phyloP scores from a whole-genome alignment of 768 basidiomycete species.

The Mycena indigotica region DNA sequence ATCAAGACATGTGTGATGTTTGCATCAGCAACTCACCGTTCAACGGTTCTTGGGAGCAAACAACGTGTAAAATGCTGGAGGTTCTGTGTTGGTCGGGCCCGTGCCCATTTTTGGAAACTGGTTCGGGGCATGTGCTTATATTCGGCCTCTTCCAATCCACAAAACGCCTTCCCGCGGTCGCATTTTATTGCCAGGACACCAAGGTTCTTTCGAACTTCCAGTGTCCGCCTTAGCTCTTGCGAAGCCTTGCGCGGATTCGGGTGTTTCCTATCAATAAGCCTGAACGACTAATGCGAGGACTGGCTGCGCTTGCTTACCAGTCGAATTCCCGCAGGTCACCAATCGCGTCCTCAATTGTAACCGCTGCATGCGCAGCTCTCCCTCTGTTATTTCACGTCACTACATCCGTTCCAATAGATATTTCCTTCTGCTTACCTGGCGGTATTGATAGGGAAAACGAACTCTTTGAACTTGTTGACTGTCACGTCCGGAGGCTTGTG shows the following conservation, averaged over 20 bases:
- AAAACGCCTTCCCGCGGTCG: constrained; percentile 33
- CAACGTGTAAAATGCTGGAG: constrained; percentile 71
- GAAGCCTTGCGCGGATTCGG: constrained; percentile 28
- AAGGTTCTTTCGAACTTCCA: constrained; percentile 25
- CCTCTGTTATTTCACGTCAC: constrained; percentile 34
- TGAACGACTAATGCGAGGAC: neutral
- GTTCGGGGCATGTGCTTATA: constrained; percentile 42
- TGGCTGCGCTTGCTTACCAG: constrained; percentile 50
- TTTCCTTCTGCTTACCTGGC: neutral
- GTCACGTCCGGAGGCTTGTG: constrained; percentile 27
- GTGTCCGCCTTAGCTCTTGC: constrained; percentile 14
- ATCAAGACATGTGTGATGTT: too few species aligned
- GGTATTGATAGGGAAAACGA: neutral
- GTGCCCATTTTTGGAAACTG: constrained; percentile 49
- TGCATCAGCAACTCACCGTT: constrained; percentile 46
- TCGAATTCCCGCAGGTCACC: constrained; percentile 72
- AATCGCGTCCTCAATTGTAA: constrained; percentile 74
- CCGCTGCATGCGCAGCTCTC: constrained; percentile 54
- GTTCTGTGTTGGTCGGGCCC: constrained; percentile 46
- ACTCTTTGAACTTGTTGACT: neutral
- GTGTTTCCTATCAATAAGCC: constrained; percentile 35
- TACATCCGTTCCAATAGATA: neutral
- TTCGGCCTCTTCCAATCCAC: constrained; percentile 36
- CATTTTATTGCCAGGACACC: constrained; percentile 41
- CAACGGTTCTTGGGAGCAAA: constrained; percentile 52